phyloP scores from a whole-genome alignment of 2,329 filamentous ascomycete genomes.

The Salinomyces thailandicus region DNA sequence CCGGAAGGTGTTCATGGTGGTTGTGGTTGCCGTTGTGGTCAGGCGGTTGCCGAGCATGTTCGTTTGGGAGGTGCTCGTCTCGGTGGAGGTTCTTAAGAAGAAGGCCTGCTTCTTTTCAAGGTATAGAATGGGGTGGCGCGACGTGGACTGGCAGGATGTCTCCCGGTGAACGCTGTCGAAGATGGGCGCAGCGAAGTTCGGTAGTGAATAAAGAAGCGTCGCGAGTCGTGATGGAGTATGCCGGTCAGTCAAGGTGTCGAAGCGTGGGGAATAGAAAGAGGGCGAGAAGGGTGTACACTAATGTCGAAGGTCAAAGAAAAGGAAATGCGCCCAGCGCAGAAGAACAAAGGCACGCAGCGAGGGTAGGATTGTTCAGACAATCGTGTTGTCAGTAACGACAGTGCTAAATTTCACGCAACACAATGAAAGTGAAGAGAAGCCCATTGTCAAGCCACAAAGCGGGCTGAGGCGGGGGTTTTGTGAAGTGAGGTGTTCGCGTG shows the following conservation, averaged over 20 bases:
- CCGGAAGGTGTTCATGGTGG: conserved; percentile 2
- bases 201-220: not conserved
- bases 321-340: conserved; percentile 6
- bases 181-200: not conserved
- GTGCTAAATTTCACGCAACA: conserved; percentile 3
- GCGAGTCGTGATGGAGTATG: not conserved
- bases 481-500: conserved; percentile 6
- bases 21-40: conserved; percentile 2
- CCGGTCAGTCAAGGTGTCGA: not conserved
- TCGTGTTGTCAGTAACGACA: conserved; percentile 1
- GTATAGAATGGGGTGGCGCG: not conserved
- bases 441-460: conserved; percentile 1
- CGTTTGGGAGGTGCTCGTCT: not conserved
- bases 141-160: not conserved
- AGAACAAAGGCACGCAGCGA: conserved; percentile 6
- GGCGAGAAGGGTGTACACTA: not conserved
- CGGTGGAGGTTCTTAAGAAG: not conserved
- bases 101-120: conserved; percentile 5
- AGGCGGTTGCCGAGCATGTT: not conserved
- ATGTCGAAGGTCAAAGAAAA: conserved; percentile 1
- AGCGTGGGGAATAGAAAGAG: not conserved
- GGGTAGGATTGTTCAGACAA: conserved; percentile 1
- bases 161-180: not conserved
- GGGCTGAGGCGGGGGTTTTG: conserved; percentile 1
- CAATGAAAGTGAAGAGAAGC: conserved; percentile 4